phyloP scores from a whole-genome alignment of 139 green algal species.

The Chlorella sorokiniana region DNA sequence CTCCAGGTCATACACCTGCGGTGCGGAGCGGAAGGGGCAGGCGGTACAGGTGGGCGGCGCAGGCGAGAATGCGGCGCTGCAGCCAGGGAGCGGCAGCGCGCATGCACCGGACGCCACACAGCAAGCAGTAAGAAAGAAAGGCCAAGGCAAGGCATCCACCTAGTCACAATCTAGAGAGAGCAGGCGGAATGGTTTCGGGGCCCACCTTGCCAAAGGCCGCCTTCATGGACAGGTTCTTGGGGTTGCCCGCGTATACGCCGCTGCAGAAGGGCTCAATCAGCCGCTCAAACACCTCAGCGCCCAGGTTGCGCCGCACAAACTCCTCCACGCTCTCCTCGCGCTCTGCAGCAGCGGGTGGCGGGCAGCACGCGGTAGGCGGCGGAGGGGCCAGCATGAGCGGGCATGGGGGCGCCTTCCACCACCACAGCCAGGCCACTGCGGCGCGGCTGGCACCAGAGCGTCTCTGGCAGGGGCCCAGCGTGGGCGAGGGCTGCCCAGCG shows the following conservation, averaged over 20 bases:
- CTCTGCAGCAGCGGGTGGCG: constrained; percentile 34
- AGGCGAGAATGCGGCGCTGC: no score
- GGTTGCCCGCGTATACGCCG: constrained; percentile 97
- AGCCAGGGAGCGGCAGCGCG: no score
- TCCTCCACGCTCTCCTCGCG: constrained; percentile 96
- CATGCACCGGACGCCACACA: no score
- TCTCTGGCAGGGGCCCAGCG: no score
- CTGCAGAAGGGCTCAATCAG: constrained; percentile 99
- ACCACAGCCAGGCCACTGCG: background rate
- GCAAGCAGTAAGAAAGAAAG: no score
- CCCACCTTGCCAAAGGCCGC: constrained; percentile 93
- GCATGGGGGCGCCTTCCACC: background rate
- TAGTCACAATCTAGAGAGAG: background rate
- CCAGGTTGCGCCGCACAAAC: constrained; percentile 96
- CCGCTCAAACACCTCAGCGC: constrained; percentile 93
- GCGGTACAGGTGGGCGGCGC: no score
- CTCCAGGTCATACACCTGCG: constrained; percentile 88
- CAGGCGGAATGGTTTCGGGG: no score
- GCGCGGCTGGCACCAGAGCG: no score
- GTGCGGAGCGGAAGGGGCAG: background rate
- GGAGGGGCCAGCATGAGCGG: background rate
- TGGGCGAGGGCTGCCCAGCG: no score
- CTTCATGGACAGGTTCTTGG: constrained; percentile 96
- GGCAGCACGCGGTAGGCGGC: background rate
- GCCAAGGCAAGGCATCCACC: no score